phyloP scores from a whole-genome alignment of 768 basidiomycete genomes.

The Lactifluus rugatus region DNA sequence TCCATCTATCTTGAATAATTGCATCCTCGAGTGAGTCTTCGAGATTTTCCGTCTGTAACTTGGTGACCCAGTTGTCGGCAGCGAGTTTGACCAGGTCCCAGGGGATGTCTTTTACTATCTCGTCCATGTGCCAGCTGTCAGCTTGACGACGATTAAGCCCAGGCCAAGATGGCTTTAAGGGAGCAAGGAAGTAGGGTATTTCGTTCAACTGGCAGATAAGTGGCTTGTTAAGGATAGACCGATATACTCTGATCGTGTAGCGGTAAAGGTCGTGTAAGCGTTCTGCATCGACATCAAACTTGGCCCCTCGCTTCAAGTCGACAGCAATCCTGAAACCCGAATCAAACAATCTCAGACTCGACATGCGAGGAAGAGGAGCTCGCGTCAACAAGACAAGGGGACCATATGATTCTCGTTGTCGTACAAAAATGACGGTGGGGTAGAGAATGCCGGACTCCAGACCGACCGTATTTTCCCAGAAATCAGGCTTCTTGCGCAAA shows the following conservation, averaged over 20 bases:
- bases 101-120: conserved; percentile 40
- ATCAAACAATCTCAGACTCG: conserved; percentile 50
- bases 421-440: conserved; percentile 43
- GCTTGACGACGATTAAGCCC: conserved; percentile 18
- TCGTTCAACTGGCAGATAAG: conserved; percentile 43
- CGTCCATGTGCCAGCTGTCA: conserved; percentile 25
- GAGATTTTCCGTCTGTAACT: conserved; percentile 33
- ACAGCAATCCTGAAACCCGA: conserved; percentile 37
- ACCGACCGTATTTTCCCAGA: conserved; percentile 46
- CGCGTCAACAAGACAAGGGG: conserved; percentile 61
- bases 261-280: conserved; percentile 40
- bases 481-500: conserved; percentile 47
- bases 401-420: conserved; percentile 33
- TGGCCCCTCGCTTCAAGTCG: conserved; percentile 36
- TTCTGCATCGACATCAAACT: conserved; percentile 39
- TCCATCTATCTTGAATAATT: conserved; percentile 64
- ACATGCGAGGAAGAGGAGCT: conserved; percentile 50
- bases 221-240: conserved; percentile 58
- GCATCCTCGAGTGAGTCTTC: conserved; percentile 38
- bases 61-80: conserved; percentile 41
- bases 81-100: conserved; percentile 55
- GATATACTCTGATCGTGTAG: conserved; percentile 57
- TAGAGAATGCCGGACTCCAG: conserved; percentile 35
- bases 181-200: conserved; percentile 60
- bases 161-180: conserved; percentile 38